Percentiles rank a stretch among this genome's conserved stretches.
Conservation (phyloP, 176 grass and related monocot genomes). For the Saccharum officinarum region DNA sequence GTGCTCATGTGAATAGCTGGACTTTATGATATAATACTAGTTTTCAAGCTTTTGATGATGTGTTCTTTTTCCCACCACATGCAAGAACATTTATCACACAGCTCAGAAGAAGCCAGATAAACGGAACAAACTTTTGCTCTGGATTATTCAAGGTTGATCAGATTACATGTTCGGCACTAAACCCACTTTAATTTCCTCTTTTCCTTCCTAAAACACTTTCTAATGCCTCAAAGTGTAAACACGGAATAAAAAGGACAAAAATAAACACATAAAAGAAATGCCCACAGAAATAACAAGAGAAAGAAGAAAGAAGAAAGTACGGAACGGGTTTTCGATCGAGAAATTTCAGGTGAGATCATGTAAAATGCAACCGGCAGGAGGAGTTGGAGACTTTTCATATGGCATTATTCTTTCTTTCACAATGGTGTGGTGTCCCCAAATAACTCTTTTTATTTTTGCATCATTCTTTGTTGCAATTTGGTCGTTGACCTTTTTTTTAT, state of each 20-base stretch:
- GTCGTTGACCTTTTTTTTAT: slow-evolving; percentile 35
- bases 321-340: background rate
- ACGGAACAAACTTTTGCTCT: slow-evolving; percentile 19
- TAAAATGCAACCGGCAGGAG: slow-evolving; percentile 30
- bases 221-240: slow-evolving; percentile 8
- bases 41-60: slow-evolving; percentile 18
- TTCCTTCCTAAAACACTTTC: background rate
- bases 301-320: slow-evolving; percentile 13
- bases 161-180: slow-evolving; percentile 44
- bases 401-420: slow-evolving; percentile 42
- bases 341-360: slow-evolving; percentile 39
- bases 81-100: slow-evolving; percentile 34
- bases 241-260: slow-evolving; percentile 36
- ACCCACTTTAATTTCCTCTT: slow-evolving; percentile 35
- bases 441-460: slow-evolving; percentile 43
- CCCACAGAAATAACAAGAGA: slow-evolving; percentile 19
- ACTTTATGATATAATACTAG: slow-evolving; percentile 14
- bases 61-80: slow-evolving; percentile 30
- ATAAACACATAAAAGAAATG: slow-evolving; percentile 21
- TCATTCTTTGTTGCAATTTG: slow-evolving; percentile 43
- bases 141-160: slow-evolving; percentile 34
- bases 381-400: slow-evolving; percentile 33
- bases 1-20: slow-evolving; percentile 29
- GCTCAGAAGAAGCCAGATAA: slow-evolving; percentile 17
- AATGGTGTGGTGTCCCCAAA: slow-evolving; percentile 36